Evolutionary conservation across 2,329 filamentous ascomycete genomes (phyloP), one percentile per base, ranked within the genome.

Genomic region (Incumbomyces lentus): DNA sequence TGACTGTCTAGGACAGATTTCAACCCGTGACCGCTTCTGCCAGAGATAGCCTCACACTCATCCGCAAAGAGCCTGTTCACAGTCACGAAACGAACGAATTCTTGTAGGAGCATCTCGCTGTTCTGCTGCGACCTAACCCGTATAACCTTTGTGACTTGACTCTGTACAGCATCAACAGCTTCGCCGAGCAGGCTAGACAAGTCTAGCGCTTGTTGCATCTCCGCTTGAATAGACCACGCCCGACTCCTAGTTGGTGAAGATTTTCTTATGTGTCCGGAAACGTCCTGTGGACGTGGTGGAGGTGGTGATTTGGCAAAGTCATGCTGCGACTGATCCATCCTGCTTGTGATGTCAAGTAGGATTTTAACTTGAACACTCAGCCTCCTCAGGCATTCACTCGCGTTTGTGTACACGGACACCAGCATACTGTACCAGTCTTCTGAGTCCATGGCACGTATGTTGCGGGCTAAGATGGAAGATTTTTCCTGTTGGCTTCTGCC

Each of bases 341-440:
- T 65, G 61, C 88, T 95, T 1, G 89, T 92, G 16, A 95, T 85
- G 63, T 98, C 92, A 8, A 98, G 73, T n/a, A 98, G 68, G 8
- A 96, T 81, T 63, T 98, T 98, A 46, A 92, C 84, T 62, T 96
- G 90, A 0, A 87, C 89, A 14, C 86, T 87, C 6, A 95, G 69
- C 58, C 92, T 77, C 47, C 92, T 76, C 40, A 98, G 64, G 2
- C 86, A 86, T 67, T 98, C 92, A 3, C 90, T 84, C 7, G 95
- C 82, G 30, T 84, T 81, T 14, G 88, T 83, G 59, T 96, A 98
- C 13, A 94, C 84, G 48, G 79, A 85, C 26, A 80, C 72, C 12
- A 96, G 75, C 56, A 96, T 76, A 6, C 81, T 78, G 64, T 96
- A 90, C 0, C 88, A 86, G 64, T 94, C 88, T 47, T 83, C 80